Base-by-base conservation (phyloP, 1,284 basidiomycete genomes). In the Ustilago sp. region DNA sequence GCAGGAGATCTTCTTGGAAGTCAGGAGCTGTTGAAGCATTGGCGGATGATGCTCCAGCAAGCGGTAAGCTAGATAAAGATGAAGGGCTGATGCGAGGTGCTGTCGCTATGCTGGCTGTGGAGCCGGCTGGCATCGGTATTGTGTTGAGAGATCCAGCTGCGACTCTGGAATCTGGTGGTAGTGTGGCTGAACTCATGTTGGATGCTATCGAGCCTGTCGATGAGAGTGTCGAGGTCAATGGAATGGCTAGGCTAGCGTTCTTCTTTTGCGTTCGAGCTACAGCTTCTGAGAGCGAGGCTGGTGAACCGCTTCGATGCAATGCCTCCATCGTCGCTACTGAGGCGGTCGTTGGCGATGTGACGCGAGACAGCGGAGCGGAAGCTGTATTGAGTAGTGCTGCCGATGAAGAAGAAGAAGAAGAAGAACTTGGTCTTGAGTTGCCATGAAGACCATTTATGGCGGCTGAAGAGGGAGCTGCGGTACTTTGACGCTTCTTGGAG, bases 1-100 rank as follows among this genome's bases (percentile, higher is more conserved):
- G 84, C 4, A 84, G 59, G 7, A 85, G 64, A 19, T 77, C 75
- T 61, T 69, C 72, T 38, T 74, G 71, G 17, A 68, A 72, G 36
- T 61, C 77, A 3, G 43, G 43, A 1, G 39, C 1, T 6, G 17
- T 58, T 8, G 59, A 53, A 4, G 43, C 34, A 23, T 55, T 68
- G 36, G 48, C 53, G 6, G 63, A 52, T 3, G 52, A 15, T 11
- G 7, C 28, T 15, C 47, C 57, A 2, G 59, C 3, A 5, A 62
- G 36, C 3, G 43, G 36, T 4, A 63, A 15, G n/a, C 39, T 52
- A 23, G 68, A 60, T 8, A 64, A 34, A 3, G 38, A 8, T 1
- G 56, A 58, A 13, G 59, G 43, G 8, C 60, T 28, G 4, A 48
- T 17, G 3, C 63, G 64, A 3, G 32, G 56, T 23, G 39, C 6